Evolutionary conservation across 805 yeast genomes (phyloP).

Genomic region (Starmera pachycereana): DNA sequence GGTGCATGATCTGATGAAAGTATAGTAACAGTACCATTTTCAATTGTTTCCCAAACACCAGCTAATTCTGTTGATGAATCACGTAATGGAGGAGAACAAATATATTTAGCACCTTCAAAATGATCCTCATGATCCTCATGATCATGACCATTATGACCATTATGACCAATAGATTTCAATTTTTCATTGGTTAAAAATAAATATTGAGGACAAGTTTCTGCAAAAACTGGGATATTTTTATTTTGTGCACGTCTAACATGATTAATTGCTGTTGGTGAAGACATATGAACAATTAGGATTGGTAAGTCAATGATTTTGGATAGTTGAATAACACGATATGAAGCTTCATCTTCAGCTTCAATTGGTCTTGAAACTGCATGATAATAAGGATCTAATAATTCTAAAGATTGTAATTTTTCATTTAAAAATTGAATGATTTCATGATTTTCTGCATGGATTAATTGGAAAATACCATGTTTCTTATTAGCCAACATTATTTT

Average conservation of each 20-base stretch:
- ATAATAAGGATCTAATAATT: constrained; percentile 30
- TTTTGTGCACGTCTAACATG: constrained; percentile 34
- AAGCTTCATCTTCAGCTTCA: constrained; percentile 39
- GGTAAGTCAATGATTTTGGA: constrained; percentile 35
- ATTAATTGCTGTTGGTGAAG: constrained; percentile 29
- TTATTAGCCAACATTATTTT: constrained; percentile 29
- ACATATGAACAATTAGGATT: constrained; percentile 37
- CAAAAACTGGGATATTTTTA: constrained; percentile 30
- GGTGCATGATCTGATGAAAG: constrained; percentile 39
- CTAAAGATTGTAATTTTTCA: constrained; percentile 27
- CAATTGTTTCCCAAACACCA: constrained; percentile 34
- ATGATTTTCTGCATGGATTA: constrained; percentile 43
- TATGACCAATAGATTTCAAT: constrained; percentile 18
- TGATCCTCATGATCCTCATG: constrained; percentile 17
- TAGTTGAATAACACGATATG: constrained; percentile 34
- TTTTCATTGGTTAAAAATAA: constrained; percentile 31
- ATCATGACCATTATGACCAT: too few relatives aligned
- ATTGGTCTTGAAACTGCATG: constrained; percentile 36
- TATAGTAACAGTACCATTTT: constrained; percentile 37
- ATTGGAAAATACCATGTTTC: constrained; percentile 32
- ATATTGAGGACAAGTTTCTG: constrained; percentile 44
- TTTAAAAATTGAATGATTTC: constrained; percentile 33
- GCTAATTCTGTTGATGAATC: constrained; percentile 27
- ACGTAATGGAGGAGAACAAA: constrained; percentile 41
- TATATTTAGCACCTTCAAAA: constrained; percentile 38